Evolutionary conservation across 495 filamentous ascomycete species (phyloP), one percentile per base, ranked within the genome.

Genomic region (Aspergillus incahuasiensis): DNA sequence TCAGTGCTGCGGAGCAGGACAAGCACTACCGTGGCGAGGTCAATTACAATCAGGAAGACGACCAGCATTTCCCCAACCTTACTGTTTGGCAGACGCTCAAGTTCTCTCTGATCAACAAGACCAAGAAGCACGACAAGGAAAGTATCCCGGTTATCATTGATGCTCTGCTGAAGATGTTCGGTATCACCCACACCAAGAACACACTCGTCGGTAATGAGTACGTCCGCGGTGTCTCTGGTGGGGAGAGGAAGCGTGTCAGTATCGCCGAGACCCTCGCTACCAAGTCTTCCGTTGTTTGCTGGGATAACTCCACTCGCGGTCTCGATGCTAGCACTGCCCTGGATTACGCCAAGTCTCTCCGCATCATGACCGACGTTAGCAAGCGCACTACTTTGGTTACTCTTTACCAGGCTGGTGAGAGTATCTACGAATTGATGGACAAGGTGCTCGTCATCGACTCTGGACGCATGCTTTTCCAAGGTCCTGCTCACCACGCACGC

Each of bases 171-270:
- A 85, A 79, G 56, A 85, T 87, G 74, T 90, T 92, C 60, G 86
- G 86, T 44, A 92, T 96, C 63, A 76, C 73, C 34, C 90, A 96
- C 64, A 94, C 91, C 0, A 81, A 82, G 61, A 81, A 94, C 60
- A 96, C 92, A 0, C 76, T 84, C 19, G 90, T 97, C 13, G 92
- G 92, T 19, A 89, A 95, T 66, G 87, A 86, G 62, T 92, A 86
- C 58, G 81, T 92, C 15, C 82, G 91, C 28, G 86, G 86, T 69
- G 81, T 89, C 12, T 85, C 81, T 19, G 86, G 86, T 67, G 86
- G 86, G 58, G 86, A 89, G 65, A 68, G 86, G 13, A 89, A 89
- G 69, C 83, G 84, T 61, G 85, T 89, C 30, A 84, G 79, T 53
- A 87, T 88, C 60, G 83, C 83, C 0, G 86, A 89, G 65, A 86